phyloP scores from a whole-genome alignment of 108 stramenopile species.

The Pseudonitzschia multistriata region DNA sequence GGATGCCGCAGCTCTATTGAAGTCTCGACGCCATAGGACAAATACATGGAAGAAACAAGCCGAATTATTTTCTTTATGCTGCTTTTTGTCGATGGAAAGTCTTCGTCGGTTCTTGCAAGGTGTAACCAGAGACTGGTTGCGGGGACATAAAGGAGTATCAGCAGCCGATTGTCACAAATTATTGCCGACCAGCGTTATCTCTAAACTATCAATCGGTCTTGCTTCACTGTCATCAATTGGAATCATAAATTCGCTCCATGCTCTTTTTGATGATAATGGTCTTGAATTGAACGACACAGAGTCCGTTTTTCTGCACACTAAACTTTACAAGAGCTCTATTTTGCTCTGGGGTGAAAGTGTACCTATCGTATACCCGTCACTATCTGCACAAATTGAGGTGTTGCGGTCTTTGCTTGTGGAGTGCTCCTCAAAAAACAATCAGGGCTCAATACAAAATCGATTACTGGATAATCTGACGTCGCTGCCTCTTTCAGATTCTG shows the following conservation, averaged over 20 bases:
- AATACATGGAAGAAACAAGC: conserved; percentile 59
- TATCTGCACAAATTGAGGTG: conserved; percentile 41
- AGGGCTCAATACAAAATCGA: not conserved
- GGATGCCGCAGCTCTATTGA: conserved; percentile 54
- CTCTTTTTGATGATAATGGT: conserved; percentile 16
- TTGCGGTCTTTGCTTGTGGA: conserved; percentile 31
- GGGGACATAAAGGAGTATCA: conserved; percentile 20
- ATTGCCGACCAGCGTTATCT: conserved; percentile 28
- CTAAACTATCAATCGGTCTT: conserved; percentile 33
- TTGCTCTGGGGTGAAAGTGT: conserved; percentile 64
- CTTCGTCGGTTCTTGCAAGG: conserved; percentile 54
- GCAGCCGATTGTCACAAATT: conserved; percentile 21
- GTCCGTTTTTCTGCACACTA: conserved; percentile 42
- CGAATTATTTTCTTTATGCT: conserved; percentile 53
- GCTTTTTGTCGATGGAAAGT: conserved; percentile 39
- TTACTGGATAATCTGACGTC: conserved; percentile 17
- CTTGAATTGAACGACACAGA: conserved; percentile 19
- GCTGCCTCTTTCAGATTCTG: conserved; percentile 24
- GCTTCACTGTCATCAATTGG: conserved; percentile 22
- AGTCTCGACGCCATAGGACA: conserved; percentile 46
- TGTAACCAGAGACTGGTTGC: conserved; percentile 25
- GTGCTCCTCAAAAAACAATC: conserved; percentile 18
- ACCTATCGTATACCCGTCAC: conserved; percentile 54
- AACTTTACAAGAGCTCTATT: conserved; percentile 53
- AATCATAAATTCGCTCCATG: conserved; percentile 2